Base-by-base conservation (phyloP, 805 yeast genomes). In the Kockiozyma suomiensis region DNA sequence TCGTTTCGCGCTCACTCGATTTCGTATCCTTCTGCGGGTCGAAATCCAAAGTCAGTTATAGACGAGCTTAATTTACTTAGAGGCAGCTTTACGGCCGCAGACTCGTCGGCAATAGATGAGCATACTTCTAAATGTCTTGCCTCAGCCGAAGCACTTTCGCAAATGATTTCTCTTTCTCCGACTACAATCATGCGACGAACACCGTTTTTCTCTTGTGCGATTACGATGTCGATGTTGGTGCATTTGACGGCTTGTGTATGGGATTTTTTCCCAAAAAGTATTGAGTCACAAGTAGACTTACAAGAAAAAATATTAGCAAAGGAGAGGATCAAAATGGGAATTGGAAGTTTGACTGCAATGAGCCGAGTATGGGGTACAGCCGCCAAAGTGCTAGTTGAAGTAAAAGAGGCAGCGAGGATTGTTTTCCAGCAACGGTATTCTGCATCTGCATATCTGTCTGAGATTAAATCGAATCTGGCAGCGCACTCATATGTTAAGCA, bases 221-320 rank as follows among this genome's bases (percentile, higher is more conserved):
- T 60, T 17, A 42, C 52, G 19, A 25, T 52, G 23, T 32, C 61
- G 38, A 17, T 53, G 37, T n/a, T 60, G 12, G 50, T 53, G 8
- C 61, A 60, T 42, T 38, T 56, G n/a, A 30, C 53, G 1, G 50
- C 58, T 5, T 56, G 57, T 43, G 64, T 60, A 8, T 60, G 64
- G 64, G 59, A 43, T 26, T 33, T 54, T 54, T 60, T 26, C 48
- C 60, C 60, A 33, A 19, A 23, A 10, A 23, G 28, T n/a, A 23
- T 7, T 35, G 41, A 10, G n/a, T 30, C 40, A 12, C 35, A 4
- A 33, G 43, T n/a, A 1, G 56, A 54, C 5, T 10, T 21, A 40
- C 40, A 33, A 23, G 49, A 47, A 4, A 49, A 48, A 19, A 10
- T 19, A 12, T 37, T 52, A 21, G 48, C 38, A n/a, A 54, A 54